phyloP scores from a whole-genome alignment of 345 rosid species.

The Lepidium sativum region DNA sequence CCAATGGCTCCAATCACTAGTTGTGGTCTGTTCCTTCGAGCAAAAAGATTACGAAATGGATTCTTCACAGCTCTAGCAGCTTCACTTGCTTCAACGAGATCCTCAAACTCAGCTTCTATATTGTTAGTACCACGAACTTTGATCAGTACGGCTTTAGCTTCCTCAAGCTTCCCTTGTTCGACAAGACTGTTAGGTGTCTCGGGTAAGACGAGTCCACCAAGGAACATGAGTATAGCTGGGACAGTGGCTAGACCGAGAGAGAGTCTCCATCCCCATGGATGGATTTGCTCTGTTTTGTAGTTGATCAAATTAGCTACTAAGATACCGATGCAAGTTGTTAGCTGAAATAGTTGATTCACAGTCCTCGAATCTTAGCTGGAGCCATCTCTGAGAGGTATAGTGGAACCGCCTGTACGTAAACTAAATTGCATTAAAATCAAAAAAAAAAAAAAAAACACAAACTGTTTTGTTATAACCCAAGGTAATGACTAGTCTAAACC shows the following conservation, averaged over 20 bases:
- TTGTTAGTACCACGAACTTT: slow-evolving; percentile 62
- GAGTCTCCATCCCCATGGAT: slow-evolving; percentile 89
- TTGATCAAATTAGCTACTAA: slow-evolving; percentile 66
- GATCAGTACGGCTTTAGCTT: slow-evolving; percentile 49
- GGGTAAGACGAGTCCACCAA: slow-evolving; percentile 57
- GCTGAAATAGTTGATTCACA: slow-evolving; percentile 71
- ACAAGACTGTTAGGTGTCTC: slow-evolving; percentile 83
- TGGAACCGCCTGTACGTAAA: slow-evolving; percentile 61
- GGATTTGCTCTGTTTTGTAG: slow-evolving; percentile 57
- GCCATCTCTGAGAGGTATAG: slow-evolving; percentile 91
- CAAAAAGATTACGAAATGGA: slow-evolving; percentile 62
- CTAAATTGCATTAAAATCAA: not conserved
- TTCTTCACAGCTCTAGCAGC: slow-evolving; percentile 56
- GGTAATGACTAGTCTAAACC: too few species aligned
- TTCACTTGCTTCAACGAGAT: slow-evolving; percentile 69
- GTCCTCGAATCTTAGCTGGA: slow-evolving; percentile 79
- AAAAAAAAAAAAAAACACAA: not conserved
- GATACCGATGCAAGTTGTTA: slow-evolving; percentile 79
- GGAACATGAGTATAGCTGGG: slow-evolving; percentile 62
- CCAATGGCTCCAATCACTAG: slow-evolving; percentile 64
- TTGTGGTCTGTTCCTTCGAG: slow-evolving; percentile 60
- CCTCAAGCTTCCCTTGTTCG: slow-evolving; percentile 64
- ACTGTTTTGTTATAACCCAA: not conserved
- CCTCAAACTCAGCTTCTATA: slow-evolving; percentile 62
- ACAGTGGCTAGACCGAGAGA: slow-evolving; percentile 63